These are phyloP conservation scores for Erodium maritimum DNA, from an alignment of 345 rosid species.

Conservation along the genomic window DNA sequence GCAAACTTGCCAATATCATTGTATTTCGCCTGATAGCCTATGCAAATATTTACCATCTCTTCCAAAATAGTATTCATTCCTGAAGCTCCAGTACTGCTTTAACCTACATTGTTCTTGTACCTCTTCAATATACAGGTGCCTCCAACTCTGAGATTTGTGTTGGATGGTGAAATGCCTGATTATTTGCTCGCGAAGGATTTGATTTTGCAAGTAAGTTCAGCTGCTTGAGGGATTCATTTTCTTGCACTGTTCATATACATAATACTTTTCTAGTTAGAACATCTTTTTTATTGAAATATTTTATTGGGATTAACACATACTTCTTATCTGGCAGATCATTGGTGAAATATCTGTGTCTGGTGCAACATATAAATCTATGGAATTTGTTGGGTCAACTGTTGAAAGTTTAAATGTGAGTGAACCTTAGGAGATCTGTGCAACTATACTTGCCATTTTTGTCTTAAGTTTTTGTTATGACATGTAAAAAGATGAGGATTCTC, in stretches of 20 bases:
- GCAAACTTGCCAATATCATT: not conserved
- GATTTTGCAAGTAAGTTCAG: constrained; percentile 74
- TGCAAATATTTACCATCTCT: not conserved
- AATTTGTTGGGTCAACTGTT: constrained; percentile 80
- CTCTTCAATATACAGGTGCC: constrained; percentile 54
- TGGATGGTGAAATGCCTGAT: constrained; percentile 97
- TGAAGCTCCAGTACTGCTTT: not conserved
- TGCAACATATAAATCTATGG: constrained; percentile 96
- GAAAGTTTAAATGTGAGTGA: constrained; percentile 71
- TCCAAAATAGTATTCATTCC: not conserved
- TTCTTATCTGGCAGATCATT: constrained; percentile 43
- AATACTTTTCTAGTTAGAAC: not conserved
- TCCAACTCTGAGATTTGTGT: constrained; percentile 77
- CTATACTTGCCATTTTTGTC: not conserved
- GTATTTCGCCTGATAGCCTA: not conserved
- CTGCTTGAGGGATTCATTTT: constrained; percentile 6
- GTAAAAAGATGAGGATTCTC: not conserved
- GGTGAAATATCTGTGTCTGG: constrained; percentile 98
- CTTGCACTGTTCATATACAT: not conserved
- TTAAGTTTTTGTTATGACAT: not conserved
- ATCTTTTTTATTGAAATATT: not conserved
- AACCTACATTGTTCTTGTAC: not conserved
- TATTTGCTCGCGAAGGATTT: constrained; percentile 91
- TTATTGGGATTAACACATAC: not conserved
- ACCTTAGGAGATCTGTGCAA: not conserved